Evolutionary conservation across 2,329 filamentous ascomycete species (phyloP), one percentile per base, ranked within the genome.

Genomic region (Fusarium sp.): DNA sequence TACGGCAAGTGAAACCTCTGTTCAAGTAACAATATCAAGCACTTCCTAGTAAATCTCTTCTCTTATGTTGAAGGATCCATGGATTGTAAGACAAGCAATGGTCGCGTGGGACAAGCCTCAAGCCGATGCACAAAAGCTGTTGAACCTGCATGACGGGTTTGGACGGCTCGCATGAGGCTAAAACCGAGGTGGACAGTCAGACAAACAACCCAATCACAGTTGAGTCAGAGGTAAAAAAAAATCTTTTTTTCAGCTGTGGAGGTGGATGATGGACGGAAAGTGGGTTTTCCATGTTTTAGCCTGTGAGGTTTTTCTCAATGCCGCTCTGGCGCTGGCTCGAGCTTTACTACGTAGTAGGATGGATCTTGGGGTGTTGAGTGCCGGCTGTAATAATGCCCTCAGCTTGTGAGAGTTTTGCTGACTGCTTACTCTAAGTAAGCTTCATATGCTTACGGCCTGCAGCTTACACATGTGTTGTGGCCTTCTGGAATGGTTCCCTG

Each of bases 211-310:
- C 71, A 69, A 69, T 57, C 56, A 46, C 39, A 53, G n/a, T n/a
- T 57, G 36, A 51, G 60, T 51, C 10, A 54, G 42, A 57, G 56
- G 38, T 31, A 57, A 58, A 64, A 70, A 71, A 73, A 71, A 60
- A 64, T 54, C 28, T 55, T 67, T 65, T 58, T 59, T 62, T 52
- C 31, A 36, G 36, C 50, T 56, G 62, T 60, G 67, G 62, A 69
- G 67, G 62, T 67, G 57, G 45, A 67, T 44, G 57, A 65, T 54
- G 45, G 55, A 31, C 49, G 57, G 62, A 66, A 63, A 70, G 71
- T 71, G 71, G 63, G 22, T 57, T 66, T 63, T 53, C 33, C 22
- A 47, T 22, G 21, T 31, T 64, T 65, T 51, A 61, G 60, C 46
- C 65, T 59, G 43, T 61, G 38, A 44, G 47, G 49, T 55, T 70